These are phyloP conservation scores for Haematococcus lacustris DNA, from an alignment of 139 green algal species.

Conservation along the genomic window DNA sequence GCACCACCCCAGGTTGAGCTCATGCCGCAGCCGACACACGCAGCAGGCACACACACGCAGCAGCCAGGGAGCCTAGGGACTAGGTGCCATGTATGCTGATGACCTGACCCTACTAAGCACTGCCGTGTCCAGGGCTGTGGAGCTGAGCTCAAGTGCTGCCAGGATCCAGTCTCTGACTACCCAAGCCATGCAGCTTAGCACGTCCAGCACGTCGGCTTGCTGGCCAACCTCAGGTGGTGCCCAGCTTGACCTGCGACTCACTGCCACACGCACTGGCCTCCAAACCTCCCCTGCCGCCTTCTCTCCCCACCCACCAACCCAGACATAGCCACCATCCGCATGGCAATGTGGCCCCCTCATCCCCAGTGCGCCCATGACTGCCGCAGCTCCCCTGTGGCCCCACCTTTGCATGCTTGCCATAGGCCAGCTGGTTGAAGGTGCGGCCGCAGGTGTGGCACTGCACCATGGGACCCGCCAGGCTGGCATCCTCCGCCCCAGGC, in stretches of 20 bases:
- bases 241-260: neutral
- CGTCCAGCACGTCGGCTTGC: neutral
- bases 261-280: neutral
- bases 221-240: neutral
- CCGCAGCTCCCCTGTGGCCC: neutral
- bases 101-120: neutral
- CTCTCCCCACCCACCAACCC: neutral
- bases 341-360: neutral
- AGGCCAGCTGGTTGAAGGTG: conserved; percentile 23
- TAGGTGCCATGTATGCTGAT: neutral
- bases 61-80: neutral
- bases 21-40: neutral
- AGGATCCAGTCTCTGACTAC: neutral
- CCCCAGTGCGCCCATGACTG: too few species aligned
- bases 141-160: neutral
- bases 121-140: neutral
- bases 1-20: neutral
- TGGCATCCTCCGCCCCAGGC: too few species aligned
- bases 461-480: conserved; percentile 10
- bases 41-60: neutral
- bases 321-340: neutral
- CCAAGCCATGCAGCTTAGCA: neutral
- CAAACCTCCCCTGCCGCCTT: neutral
- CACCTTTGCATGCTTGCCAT: conserved; percentile 28
- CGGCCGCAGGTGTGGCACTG: conserved; percentile 21